Base-by-base conservation (phyloP, 1,284 basidiomycete genomes). In the Puccinia brachypodii region DNA sequence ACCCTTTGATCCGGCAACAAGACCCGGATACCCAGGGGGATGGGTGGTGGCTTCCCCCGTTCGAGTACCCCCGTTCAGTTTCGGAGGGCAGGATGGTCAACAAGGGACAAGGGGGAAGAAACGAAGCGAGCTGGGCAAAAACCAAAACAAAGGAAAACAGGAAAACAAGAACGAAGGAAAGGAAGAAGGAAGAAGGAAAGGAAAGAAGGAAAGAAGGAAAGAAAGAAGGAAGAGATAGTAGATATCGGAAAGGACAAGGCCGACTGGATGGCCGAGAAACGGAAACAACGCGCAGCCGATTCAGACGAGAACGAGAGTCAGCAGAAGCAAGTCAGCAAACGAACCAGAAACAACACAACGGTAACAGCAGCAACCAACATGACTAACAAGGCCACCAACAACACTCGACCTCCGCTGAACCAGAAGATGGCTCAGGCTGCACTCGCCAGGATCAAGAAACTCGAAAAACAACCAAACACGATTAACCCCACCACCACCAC, bases 391-490 rank as follows among this genome's bases (percentile, higher is more conserved):
- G n/a, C 25, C 16, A 62, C 6, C 13, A 62, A 28, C 60, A 68
- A 68, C 36, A 9, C 8, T 44, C 42, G 69, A 1, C 31, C 69
- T 3, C 69, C 50, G 31, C 42, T 53, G 8, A 72, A 72, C 28
- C 42, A 72, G 28, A 53, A 25, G 50, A 73, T 73, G 71, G 71
- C 44, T n/a, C 33, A 73, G 31, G 71, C 71, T 56, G 71, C 71
- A 14, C 19, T 73, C 4, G 71, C 33, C 3, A 56, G 71, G 31
- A 50, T 50, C 69, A 50, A 50, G 69, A 72, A 72, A 72, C 31
- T 47, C 42, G 25, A 71, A 3, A n/a, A 13, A 6, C 28, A 53
- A 42, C 31, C 16, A n/a, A 50, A 72, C 22, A 66, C 3, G 16
- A 53, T 19, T 11, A 53, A 53, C 50, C n/a, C n/a, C 4, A 53